Percentiles rank a stretch among this genome's conserved stretches.
These are phyloP conservation scores for Luvunga scandens DNA, from an alignment of 345 rosid species.

Conservation along the genomic window DNA sequence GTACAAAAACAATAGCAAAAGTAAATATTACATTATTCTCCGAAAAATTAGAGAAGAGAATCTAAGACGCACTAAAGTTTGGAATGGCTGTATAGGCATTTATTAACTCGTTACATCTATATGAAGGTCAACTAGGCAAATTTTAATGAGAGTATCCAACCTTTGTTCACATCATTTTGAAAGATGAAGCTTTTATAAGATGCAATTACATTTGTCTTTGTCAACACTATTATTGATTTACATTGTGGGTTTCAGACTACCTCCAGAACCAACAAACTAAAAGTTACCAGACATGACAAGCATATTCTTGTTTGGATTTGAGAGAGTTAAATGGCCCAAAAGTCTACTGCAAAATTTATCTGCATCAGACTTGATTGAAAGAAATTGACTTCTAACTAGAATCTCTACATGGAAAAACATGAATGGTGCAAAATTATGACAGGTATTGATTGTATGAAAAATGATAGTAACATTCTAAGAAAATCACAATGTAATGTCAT, in stretches of 20 bases:
- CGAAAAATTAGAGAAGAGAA: too few relatives aligned
- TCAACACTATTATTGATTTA: not conserved
- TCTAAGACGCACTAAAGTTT: too few relatives aligned
- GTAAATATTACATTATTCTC: not conserved
- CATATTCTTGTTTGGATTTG: slow-evolving; percentile 25
- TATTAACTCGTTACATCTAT: not conserved
- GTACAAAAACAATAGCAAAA: not conserved
- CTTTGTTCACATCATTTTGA: not conserved
- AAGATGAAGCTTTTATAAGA: not conserved
- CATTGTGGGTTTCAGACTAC: not conserved
- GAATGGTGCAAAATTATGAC: slow-evolving; percentile 5
- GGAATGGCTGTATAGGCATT: not conserved
- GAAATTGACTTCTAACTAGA: slow-evolving; percentile 12
- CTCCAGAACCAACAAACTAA: slow-evolving; percentile 11
- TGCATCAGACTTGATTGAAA: slow-evolving; percentile 13
- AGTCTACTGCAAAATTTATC: slow-evolving; percentile 10
- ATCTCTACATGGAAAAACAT: not conserved
- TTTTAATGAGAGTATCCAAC: not conserved
- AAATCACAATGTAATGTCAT: not conserved
- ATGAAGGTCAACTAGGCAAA: not conserved
- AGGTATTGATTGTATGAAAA: not conserved
- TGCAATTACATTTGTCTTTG: slow-evolving; percentile 4
- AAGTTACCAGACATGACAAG: slow-evolving; percentile 17
- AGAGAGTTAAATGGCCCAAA: slow-evolving; percentile 18
- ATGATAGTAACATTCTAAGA: not conserved